Base-by-base conservation (phyloP, 2,329 filamentous ascomycete genomes). In the Nemania diffusa region DNA sequence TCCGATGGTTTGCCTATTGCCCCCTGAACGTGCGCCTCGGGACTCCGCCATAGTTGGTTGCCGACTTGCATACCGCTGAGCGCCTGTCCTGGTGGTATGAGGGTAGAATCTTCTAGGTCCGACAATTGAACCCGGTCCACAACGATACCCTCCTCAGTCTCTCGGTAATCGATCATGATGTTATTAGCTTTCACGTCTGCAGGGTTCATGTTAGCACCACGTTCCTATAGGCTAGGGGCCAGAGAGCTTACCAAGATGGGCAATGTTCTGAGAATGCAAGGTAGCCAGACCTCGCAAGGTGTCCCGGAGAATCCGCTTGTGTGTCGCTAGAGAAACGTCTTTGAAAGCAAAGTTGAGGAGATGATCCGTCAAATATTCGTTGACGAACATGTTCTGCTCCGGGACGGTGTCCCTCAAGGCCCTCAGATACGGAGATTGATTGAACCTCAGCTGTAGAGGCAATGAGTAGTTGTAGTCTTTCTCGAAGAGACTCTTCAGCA, bases 41-140 rank as follows among this genome's bases (percentile, higher is more conserved):
- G 81, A 73, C 81, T 83, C 51, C 81, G 76, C 82, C 81, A 84
- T 73, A 81, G 78, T 70, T 79, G 79, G 70, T 83, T 83, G 37
- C 82, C 81, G 46, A 78, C 72, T 50, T 79, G 78, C 2, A 74
- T 72, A n/a, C 79, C 81, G 11, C 73, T 70, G 5, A 82, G 76
- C 17, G 75, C 75, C 70, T 75, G 77, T 27, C 75, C 77, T 32
- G 78, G 76, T 2, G 79, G 77, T 7, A 83, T 76, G 68, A 78
- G 76, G 2, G 76, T 80, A 22, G 81, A 76, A 64, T 81, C 80
- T 65, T 83, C 79, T 11, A 83, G 68, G 64, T 83, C 81, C 4
- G 77, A 79, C 51, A 82, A 66, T 64, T 81, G 79, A 15, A 82
- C 80, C 20, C 75, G 74, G 61, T 81, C 76, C 13, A 79, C 76